Conservation (phyloP, 2,329 filamentous ascomycete genomes). For the Cytospora schulzeri region DNA sequence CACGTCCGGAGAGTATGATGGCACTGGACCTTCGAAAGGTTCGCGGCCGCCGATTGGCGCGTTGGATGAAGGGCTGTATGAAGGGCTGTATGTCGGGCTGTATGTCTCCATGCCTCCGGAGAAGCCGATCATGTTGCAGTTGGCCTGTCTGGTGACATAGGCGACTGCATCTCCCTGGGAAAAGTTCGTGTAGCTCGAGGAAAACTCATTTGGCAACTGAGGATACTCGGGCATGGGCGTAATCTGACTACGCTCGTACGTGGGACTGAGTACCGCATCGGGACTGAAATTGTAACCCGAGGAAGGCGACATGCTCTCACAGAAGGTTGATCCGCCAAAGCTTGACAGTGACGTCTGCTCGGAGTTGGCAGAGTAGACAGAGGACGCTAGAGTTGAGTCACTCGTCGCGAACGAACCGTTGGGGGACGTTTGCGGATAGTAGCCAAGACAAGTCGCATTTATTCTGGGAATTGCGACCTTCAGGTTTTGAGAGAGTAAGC, state of each 20-base stretch:
- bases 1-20: background rate
- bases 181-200: background rate
- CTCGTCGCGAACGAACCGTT: background rate
- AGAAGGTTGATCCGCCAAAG: background rate
- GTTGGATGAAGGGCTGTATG: background rate
- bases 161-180: background rate
- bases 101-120: background rate
- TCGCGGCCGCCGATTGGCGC: background rate
- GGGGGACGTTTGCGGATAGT: background rate
- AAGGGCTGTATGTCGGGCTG: background rate
- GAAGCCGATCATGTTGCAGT: background rate
- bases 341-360: background rate
- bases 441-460: background rate
- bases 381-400: background rate
- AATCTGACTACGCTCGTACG: background rate
- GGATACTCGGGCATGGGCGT: background rate
- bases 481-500: background rate
- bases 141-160: background rate
- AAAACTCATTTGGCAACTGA: background rate
- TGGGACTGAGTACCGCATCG: background rate
- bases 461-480: background rate
- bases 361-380: background rate
- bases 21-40: background rate
- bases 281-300: background rate
- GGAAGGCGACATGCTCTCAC: background rate